Evolutionary conservation across 202 grass and related monocot genomes (phyloP).

Genomic region (Setaria italica): DNA sequence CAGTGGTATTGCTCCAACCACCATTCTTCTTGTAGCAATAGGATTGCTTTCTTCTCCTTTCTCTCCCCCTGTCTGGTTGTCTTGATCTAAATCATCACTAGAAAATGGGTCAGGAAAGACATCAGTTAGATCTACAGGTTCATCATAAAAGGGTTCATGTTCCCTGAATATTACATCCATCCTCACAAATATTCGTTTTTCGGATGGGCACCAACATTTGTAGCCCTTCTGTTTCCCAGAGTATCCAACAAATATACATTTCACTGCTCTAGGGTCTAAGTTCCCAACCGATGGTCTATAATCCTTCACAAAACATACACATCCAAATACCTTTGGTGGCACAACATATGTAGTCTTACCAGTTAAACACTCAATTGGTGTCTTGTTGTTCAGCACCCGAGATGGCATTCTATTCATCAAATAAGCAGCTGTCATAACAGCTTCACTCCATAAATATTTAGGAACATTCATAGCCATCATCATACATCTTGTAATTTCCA

Average conservation of each 20-base stretch:
- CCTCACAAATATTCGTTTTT: neutral
- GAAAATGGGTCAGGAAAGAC: neutral
- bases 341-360: neutral
- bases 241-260: slow-evolving; percentile 6
- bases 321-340: neutral
- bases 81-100: neutral
- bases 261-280: neutral
- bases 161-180: slow-evolving; percentile 9
- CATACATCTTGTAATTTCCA: neutral
- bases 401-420: slow-evolving; percentile 13
- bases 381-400: neutral
- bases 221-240: neutral
- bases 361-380: neutral
- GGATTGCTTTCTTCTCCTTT: neutral
- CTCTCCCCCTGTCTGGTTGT: neutral
- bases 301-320: slow-evolving; percentile 3
- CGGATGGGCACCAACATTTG: neutral
- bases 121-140: neutral
- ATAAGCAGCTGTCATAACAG: neutral
- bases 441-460: slow-evolving; percentile 11
- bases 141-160: too few species aligned
- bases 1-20: neutral
- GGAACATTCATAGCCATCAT: slow-evolving; percentile 11
- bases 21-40: neutral
- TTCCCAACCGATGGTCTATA: neutral